These are phyloP conservation scores for Apium graveolens DNA, from an alignment of 129 eudicot genomes.

Conservation along the genomic window DNA sequence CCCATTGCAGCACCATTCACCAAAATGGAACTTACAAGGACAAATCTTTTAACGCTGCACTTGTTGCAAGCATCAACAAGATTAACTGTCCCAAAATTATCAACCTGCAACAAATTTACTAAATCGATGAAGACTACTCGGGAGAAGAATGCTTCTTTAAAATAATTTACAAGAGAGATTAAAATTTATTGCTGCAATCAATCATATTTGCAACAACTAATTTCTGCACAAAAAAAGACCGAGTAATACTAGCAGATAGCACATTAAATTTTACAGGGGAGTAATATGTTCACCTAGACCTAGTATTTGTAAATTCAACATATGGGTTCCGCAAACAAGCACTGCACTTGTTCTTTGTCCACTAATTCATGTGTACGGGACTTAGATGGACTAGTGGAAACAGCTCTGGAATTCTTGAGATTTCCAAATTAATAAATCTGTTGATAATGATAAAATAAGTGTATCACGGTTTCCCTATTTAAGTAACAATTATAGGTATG, in stretches of 20 bases:
- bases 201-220: background rate
- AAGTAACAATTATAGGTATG: background rate
- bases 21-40: conserved; percentile 74
- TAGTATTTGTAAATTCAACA: background rate
- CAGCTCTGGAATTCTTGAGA: background rate
- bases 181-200: background rate
- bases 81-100: conserved; percentile 86
- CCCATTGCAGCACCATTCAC: conserved; percentile 99
- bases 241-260: background rate
- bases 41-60: conserved; percentile 56
- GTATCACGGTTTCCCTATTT: background rate
- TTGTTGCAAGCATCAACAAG: conserved; percentile 89
- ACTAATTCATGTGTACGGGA: background rate
- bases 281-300: background rate
- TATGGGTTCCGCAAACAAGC: background rate
- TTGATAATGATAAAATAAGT: background rate
- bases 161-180: background rate
- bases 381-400: background rate
- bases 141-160: conserved; percentile 6
- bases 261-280: background rate
- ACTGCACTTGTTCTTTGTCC: background rate
- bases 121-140: background rate
- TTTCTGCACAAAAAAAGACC: background rate
- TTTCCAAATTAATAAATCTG: background rate
- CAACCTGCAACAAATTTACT: conserved; percentile 45